Percentiles rank a stretch among this genome's conserved stretches.
phyloP scores from a whole-genome alignment of 257 asterid genomes.

The Orobanche coerulescens region DNA sequence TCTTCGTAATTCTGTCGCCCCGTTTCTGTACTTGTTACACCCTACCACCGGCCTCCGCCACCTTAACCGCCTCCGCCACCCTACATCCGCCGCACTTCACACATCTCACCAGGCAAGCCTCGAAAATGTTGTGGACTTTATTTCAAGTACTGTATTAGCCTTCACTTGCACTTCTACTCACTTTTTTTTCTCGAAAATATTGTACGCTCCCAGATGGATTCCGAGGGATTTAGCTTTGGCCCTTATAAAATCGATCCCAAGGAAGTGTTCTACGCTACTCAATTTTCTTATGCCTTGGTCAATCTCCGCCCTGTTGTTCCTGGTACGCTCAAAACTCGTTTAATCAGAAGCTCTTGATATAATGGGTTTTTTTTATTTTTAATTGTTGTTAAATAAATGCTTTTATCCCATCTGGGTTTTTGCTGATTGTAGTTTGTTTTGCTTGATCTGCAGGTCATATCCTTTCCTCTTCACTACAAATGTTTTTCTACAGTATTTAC shows the following conservation, averaged over 20 bases:
- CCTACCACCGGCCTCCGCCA: constrained; percentile 12
- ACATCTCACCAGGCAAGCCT: constrained; percentile 16
- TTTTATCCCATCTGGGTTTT: too few relatives aligned
- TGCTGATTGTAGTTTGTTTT: background rate
- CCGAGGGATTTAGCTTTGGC: constrained; percentile 46
- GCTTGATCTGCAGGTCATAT: constrained; percentile 1
- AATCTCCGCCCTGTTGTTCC: constrained; percentile 74
- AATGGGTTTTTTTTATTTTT: background rate
- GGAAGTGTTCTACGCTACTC: constrained; percentile 57
- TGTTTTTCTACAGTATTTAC: background rate
- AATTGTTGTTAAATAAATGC: background rate
- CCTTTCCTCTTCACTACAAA: background rate
- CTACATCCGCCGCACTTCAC: background rate
- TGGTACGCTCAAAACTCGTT: constrained; percentile 31
- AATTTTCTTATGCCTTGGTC: constrained; percentile 60
- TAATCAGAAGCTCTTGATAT: too few relatives aligned
- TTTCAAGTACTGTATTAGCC: background rate
- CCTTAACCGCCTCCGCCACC: constrained; percentile 3
- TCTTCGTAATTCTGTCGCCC: too few relatives aligned
- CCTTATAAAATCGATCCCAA: constrained; percentile 47
- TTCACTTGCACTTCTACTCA: background rate
- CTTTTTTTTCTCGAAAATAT: background rate
- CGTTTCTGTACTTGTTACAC: constrained; percentile 2
- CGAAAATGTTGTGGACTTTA: background rate
- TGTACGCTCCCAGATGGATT: constrained; percentile 37